Evolutionary conservation across 2,329 filamentous ascomycete genomes (phyloP), one percentile per base, ranked within the genome.

Genomic region (Trichoderma hamatum): DNA sequence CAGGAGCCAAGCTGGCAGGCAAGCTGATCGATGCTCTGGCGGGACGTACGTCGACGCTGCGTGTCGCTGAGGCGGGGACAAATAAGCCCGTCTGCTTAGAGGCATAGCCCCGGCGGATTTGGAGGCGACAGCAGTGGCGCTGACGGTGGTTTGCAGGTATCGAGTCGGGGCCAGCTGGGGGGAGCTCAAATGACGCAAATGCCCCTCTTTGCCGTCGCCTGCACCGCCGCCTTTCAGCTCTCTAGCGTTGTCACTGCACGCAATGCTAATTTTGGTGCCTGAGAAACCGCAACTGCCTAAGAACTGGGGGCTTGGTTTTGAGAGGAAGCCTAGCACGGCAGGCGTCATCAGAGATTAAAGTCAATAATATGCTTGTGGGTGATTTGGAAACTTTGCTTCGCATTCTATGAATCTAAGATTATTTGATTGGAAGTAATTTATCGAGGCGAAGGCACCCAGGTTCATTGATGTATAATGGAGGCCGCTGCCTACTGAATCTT

Each of bases 131-230:
- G 46, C 52, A 49, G 39, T 5, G 54, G 46, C 36, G 16, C 16
- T 34, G 59, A 56, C 58, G 46, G 68, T 39, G 52, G 49, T 39
- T 68, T 68, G 69, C 69, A 46, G 43, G 11, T 70, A 68, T 16
- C 56, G 69, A 65, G 69, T 63, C 56, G 30, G 13, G 28, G 24
- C 30, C 51, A 49, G 54, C 67, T 66, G 39, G 62, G 49, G 52
- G 58, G 51, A 54, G 61, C 59, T 63, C 61, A 72, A 74, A 73
- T 75, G 74, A 74, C 73, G 74, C 73, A 75, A 74, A 65, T 56
- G 54, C 62, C 66, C 59, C 69, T 67, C 62, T 71, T 64, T 34
- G 19, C 39, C 28, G 19, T 46, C 46, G 46, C 30, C 32, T n/a
- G 32, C 34, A 36, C 55, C 69, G 58, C 62, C 34, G 62, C 49